Evolutionary conservation across 225 moss, liverwort and hornwort genomes (phyloP), one percentile per base, ranked within the genome.

Genomic region (Pleurozium schreberi): DNA sequence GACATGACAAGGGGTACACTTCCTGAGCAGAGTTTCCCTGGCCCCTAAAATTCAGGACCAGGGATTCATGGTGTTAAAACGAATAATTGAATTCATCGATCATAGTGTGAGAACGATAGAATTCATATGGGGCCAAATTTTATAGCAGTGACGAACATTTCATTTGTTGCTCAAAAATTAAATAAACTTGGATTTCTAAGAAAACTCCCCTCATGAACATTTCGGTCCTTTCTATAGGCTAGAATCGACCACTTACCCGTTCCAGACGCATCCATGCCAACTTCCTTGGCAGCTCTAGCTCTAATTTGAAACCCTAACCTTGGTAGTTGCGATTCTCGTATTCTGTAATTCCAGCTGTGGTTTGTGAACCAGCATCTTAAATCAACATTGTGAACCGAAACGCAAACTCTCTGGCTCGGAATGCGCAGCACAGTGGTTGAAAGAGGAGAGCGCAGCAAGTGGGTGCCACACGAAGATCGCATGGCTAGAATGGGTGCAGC

Each of bases 371-470:
- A 67, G 43, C 86, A 88, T 68, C 86, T 87, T 61, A 87, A 17
- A 86, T 11, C 61, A 40, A 73, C 88, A 45, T 31, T 69, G 58
- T n/a, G 89, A 92, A 81, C 50, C 33, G 70, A 78, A 61, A 89
- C n/a, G 70, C 50, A 70, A 85, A 79, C 93, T 45, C 73, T 77
- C 58, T 83, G 77, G 40, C 80, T 89, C 53, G 83, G 73, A 87
- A 82, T 79, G 78, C 82, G 85, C 42, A 77, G 81, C 80, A 57
- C 18, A 18, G 88, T 61, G 61, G 59, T 42, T 42, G 87, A 77
- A 59, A 89, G 78, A 63, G 92, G 59, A 58, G 66, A 85, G 73
- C 89, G 89, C 89, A 91, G 91, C 83, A 91, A 85, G 71, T 87
- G 91, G 53, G 67, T 45, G 68, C 84, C 30, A 60, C 68, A 88